Conservation (phyloP, 257 asterid genomes). For the Schizonepeta tenuifolia region DNA sequence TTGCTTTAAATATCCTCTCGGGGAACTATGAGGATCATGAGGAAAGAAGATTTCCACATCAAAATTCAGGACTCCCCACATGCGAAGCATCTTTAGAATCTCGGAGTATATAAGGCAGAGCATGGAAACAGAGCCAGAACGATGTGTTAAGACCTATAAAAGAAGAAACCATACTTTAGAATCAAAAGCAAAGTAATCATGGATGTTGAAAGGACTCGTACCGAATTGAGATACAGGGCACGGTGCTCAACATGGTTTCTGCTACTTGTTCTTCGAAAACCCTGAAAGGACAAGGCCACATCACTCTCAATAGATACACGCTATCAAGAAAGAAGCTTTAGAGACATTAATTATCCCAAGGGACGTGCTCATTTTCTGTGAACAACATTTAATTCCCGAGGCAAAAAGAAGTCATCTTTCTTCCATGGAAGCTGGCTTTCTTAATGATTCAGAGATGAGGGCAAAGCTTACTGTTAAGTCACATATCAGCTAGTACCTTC, state of each 20-base stretch:
- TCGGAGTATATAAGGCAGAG: conserved; percentile 76
- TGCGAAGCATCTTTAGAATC: conserved; percentile 74
- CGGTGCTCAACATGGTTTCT: conserved; percentile 71
- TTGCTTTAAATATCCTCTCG: conserved; percentile 73
- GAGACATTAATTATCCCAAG: not conserved
- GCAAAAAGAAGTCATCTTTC: conserved; percentile 9
- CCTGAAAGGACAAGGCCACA: conserved; percentile 49
- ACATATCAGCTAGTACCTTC: conserved; percentile 21
- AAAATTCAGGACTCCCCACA: conserved; percentile 67
- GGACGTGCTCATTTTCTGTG: conserved; percentile 20
- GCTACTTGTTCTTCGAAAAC: conserved; percentile 60
- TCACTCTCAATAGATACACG: conserved; percentile 22
- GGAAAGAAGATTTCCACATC: conserved; percentile 81
- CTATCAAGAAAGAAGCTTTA: not conserved
- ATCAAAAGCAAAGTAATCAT: conserved; percentile 5
- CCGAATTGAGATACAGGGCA: conserved; percentile 81
- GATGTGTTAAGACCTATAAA: conserved; percentile 83
- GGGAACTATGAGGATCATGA: conserved; percentile 61
- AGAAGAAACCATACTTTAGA: conserved; percentile 18
- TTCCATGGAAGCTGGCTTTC: conserved; percentile 1
- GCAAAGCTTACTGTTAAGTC: conserved; percentile 19
- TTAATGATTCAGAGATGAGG: conserved; percentile 16
- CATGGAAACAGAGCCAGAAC: conserved; percentile 79
- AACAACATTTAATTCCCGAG: not conserved
- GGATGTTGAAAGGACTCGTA: conserved; percentile 40